Conservation (phyloP, 2,329 filamentous ascomycete species). For the Penicillium nordicum region DNA sequence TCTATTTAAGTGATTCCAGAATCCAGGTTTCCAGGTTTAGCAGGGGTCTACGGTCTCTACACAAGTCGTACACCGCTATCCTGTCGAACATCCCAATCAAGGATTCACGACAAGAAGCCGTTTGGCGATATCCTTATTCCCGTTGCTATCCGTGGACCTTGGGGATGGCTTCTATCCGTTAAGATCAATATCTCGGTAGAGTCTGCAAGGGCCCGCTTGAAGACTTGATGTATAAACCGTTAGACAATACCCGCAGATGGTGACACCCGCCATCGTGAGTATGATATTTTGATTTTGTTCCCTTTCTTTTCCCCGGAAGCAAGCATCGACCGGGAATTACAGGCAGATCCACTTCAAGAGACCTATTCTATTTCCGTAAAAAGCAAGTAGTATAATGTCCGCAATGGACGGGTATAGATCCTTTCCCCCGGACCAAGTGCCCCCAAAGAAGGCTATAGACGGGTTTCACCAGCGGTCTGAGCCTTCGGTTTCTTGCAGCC, state of each 20-base stretch:
- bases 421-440: slow-evolving; percentile 12
- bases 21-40: background rate
- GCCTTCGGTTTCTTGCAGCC: slow-evolving; percentile 23
- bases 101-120: slow-evolving; percentile 7
- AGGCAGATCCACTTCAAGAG: background rate
- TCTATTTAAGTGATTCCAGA: slow-evolving; percentile 20
- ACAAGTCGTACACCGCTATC: slow-evolving; percentile 27
- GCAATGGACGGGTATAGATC: slow-evolving; percentile 7
- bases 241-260: slow-evolving; percentile 6
- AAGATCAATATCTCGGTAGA: slow-evolving; percentile 13
- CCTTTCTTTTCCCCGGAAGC: slow-evolving; percentile 1
- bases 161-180: slow-evolving; percentile 9
- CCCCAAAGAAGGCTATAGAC: slow-evolving; percentile 11
- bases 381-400: background rate
- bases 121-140: slow-evolving; percentile 8
- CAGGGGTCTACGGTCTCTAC: slow-evolving; percentile 1
- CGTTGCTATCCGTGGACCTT: slow-evolving; percentile 3
- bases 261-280: slow-evolving; percentile 13
- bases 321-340: background rate
- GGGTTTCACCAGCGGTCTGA: slow-evolving; percentile 24
- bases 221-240: slow-evolving; percentile 23
- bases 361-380: background rate
- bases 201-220: slow-evolving; percentile 27
- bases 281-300: background rate
- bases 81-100: slow-evolving; percentile 17